Conservation (phyloP, 345 rosid species). For the Euphorbia pulcherrima region DNA sequence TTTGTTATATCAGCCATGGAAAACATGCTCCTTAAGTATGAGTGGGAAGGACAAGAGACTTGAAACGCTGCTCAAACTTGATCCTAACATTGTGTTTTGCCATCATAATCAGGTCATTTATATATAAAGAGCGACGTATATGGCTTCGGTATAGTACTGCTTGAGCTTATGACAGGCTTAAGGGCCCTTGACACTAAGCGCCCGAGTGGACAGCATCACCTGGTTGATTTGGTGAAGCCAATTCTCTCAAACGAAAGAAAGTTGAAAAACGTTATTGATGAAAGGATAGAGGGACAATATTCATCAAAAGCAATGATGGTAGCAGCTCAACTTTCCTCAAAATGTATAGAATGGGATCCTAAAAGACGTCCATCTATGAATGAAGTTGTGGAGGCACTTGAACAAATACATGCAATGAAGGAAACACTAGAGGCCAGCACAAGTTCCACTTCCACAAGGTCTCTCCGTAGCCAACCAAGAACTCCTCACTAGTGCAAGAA, state of each 20-base stretch:
- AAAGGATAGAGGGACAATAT: slow-evolving; percentile 48
- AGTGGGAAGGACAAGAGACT: too few species aligned
- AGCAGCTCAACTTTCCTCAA: slow-evolving; percentile 38
- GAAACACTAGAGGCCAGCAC: too few species aligned
- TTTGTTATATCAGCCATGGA: too few species aligned
- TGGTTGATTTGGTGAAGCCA: slow-evolving; percentile 55
- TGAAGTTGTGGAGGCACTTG: slow-evolving; percentile 50
- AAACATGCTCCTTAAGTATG: too few species aligned
- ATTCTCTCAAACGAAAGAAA: slow-evolving; percentile 38
- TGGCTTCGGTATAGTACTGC: slow-evolving; percentile 61
- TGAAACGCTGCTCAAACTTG: too few species aligned
- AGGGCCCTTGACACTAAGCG: slow-evolving; percentile 44
- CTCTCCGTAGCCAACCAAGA: too few species aligned
- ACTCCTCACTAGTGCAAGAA: too few species aligned
- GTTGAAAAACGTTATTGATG: slow-evolving; percentile 40
- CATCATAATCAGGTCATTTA: slow-evolving; percentile 41
- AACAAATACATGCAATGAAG: slow-evolving; percentile 38
- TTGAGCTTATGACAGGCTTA: slow-evolving; percentile 53
- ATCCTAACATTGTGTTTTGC: background rate
- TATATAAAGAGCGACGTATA: slow-evolving; percentile 69
- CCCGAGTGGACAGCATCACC: slow-evolving; percentile 36
- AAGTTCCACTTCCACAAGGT: too few species aligned
- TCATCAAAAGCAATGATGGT: slow-evolving; percentile 42
- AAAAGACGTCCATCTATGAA: slow-evolving; percentile 52
- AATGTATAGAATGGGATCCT: slow-evolving; percentile 45